phyloP scores from a whole-genome alignment of 1,284 basidiomycete species.

The Thecaphora frezii region DNA sequence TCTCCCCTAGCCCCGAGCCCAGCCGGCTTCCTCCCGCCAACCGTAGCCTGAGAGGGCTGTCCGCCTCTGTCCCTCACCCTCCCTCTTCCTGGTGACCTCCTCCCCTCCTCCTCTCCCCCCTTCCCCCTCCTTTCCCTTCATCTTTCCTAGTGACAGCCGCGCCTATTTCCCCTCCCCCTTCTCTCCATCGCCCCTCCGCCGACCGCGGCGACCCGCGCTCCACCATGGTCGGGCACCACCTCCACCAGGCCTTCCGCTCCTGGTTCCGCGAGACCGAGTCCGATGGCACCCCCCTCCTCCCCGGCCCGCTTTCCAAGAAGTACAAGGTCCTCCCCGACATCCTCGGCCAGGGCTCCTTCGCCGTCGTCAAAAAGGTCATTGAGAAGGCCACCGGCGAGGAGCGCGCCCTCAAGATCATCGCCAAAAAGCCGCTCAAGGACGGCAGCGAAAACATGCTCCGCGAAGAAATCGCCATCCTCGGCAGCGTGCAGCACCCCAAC shows the following conservation, averaged over 20 bases:
- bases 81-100: too few species aligned
- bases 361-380: conserved; percentile 47
- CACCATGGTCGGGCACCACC: conserved; percentile 48
- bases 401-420: conserved; percentile 56
- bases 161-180: too few species aligned
- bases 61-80: too few species aligned
- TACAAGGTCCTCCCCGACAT: conserved; percentile 40
- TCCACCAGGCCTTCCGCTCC: conserved; percentile 47
- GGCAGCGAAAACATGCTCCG: conserved; percentile 53
- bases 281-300: conserved; percentile 49
- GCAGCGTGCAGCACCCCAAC: conserved; percentile 50
- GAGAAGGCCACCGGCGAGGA: conserved; percentile 42
- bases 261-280: conserved; percentile 55
- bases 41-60: too few species aligned
- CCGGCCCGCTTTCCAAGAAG: conserved; percentile 47
- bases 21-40: too few species aligned
- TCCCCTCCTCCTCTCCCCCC: too few species aligned
- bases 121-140: too few species aligned
- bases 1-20: too few species aligned
- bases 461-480: conserved; percentile 54
- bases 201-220: conserved; percentile 23
- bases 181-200: conserved; percentile 13
- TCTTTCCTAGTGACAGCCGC: too few species aligned
- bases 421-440: conserved; percentile 53
- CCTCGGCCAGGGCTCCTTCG: conserved; percentile 55